Evolutionary conservation across 2,329 filamentous ascomycete genomes (phyloP), one percentile per base, ranked within the genome.

Genomic region (Ophiosphaerella herpotricha): DNA sequence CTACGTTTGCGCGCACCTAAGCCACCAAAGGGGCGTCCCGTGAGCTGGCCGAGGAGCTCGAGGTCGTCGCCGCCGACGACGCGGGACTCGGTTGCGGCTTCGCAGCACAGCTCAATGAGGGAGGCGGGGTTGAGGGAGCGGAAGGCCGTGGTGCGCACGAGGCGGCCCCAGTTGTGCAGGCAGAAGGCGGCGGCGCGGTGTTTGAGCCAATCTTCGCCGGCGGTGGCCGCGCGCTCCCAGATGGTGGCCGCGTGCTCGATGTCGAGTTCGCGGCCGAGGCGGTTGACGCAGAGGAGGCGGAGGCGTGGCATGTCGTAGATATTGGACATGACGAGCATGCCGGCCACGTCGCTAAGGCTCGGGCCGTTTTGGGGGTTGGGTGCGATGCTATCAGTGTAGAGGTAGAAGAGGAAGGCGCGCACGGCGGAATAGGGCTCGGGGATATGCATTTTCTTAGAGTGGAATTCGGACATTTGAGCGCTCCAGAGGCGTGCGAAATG

Each of bases 251-350:
- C 93, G 67, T 97, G 91, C 52, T 96, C 90, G 34, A 97, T 88
- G 68, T 97, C 93, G 3, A 99, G 83, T 68, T 99, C 94, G 54
- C 90, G 89, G 48, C 89, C 88, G 3, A 99, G 82, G 7, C 94
- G 85, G 69, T 96, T 93, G 46, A 97, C 89, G 70, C 93, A 97
- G 1, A 97, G 81, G 7, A 96, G 83, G 16, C 93, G 89, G 21
- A 99, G 84, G 60, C 94, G 91, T 1, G 92, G 92, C 77, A 99
- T 95, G 68, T 97, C 93, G 76, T 99, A 99, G 39, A 97, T 90
- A 72, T 97, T 97, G 37, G 91, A 91, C 90, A 99, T 95, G 57
- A 99, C 93, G 3, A 99, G 82, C 73, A 99, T 85, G 7, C 94
- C 93, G 0, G 94, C 93, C 12, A 97, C 91, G 61, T 97, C 92